These are phyloP conservation scores for Sporothrix schenckii DNA, from an alignment of 2,329 filamentous ascomycete species.

Conservation along the genomic window DNA sequence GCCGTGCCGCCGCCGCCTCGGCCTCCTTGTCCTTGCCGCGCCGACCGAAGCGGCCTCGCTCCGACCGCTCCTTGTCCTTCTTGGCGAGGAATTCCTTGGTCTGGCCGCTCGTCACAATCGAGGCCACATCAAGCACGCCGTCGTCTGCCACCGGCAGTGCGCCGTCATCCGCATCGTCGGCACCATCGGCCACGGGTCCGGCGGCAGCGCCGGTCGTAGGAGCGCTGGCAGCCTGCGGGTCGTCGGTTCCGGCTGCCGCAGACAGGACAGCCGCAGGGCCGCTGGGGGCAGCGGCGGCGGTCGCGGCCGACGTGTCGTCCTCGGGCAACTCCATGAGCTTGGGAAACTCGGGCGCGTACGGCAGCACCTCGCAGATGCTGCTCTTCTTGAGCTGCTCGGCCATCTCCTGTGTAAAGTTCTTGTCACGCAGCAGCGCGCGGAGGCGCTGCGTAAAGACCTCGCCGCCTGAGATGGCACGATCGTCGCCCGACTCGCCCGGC, in stretches of 20 bases:
- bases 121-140: constrained; percentile 81
- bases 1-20: constrained; percentile 57
- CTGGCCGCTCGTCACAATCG: constrained; percentile 78
- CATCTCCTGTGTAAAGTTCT: constrained; percentile 66
- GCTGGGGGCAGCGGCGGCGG: constrained; percentile 42
- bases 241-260: constrained; percentile 39
- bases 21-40: constrained; percentile 62
- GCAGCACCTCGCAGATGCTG: constrained; percentile 66
- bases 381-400: constrained; percentile 71
- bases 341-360: constrained; percentile 53
- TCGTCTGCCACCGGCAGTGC: constrained; percentile 56
- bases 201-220: constrained; percentile 38
- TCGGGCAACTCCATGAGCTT: constrained; percentile 55
- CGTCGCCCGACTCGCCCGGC: background rate
- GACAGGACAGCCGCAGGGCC: constrained; percentile 40
- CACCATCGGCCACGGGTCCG: constrained; percentile 35
- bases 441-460: constrained; percentile 81
- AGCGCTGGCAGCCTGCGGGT: background rate
- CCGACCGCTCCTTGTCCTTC: constrained; percentile 77
- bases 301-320: constrained; percentile 41
- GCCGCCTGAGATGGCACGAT: constrained; percentile 70
- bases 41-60: constrained; percentile 64
- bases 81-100: constrained; percentile 81
- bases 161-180: constrained; percentile 44
- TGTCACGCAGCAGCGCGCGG: constrained; percentile 63